These are phyloP conservation scores for Rutidosis leptorrhynchoides DNA, from an alignment of 129 eudicot genomes.

Conservation along the genomic window DNA sequence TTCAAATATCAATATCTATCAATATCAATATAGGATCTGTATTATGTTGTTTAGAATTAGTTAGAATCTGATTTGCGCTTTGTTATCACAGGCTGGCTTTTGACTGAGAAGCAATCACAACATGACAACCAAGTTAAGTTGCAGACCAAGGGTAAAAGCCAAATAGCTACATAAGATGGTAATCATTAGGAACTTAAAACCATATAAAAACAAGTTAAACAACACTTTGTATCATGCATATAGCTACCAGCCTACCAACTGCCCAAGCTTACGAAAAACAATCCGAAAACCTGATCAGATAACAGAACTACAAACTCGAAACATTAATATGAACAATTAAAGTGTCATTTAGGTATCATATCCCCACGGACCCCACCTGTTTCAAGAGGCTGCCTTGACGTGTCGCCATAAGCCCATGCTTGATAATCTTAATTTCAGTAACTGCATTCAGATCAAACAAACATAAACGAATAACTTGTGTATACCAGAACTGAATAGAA, in stretches of 20 bases:
- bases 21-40: too few relatives aligned
- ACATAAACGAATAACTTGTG: neutral
- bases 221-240: neutral
- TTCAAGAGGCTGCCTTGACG: slow-evolving; percentile 90
- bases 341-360: slow-evolving; percentile 23
- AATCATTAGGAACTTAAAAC: neutral
- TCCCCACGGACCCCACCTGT: slow-evolving; percentile 81
- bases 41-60: too few relatives aligned
- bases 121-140: neutral
- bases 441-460: slow-evolving; percentile 41
- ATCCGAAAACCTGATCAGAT: neutral
- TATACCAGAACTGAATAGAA: neutral
- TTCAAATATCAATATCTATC: too few relatives aligned
- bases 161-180: too few relatives aligned
- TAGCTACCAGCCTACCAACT: too few relatives aligned
- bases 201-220: neutral
- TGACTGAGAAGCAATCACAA: neutral
- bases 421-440: slow-evolving; percentile 81
- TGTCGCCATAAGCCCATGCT: slow-evolving; percentile 97
- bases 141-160: neutral
- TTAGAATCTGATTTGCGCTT: too few relatives aligned
- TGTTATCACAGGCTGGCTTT: neutral
- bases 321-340: slow-evolving; percentile 6
- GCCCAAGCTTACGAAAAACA: neutral
- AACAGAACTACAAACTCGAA: slow-evolving; percentile 18